These are phyloP conservation scores for Eleusine indica DNA, from an alignment of 176 grass and related monocot species.

Conservation along the genomic window DNA sequence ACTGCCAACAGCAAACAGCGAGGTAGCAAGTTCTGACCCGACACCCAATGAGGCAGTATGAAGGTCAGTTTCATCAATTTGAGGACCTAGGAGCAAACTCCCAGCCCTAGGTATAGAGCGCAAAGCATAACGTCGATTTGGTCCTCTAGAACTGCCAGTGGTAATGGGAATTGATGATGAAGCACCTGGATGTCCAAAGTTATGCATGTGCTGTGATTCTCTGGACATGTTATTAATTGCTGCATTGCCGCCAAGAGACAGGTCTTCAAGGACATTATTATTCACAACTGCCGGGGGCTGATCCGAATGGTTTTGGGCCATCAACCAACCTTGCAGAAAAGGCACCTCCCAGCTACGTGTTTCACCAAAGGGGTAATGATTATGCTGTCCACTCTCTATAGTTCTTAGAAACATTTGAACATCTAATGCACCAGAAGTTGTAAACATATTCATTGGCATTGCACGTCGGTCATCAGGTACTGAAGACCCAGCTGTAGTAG, in stretches of 20 bases:
- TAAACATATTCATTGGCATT: conserved; percentile 45
- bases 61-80: conserved; percentile 71
- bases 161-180: conserved; percentile 46
- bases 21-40: conserved; percentile 68
- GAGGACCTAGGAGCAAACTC: conserved; percentile 49
- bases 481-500: conserved; percentile 37
- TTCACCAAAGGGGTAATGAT: conserved; percentile 61
- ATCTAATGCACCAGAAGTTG: conserved; percentile 54
- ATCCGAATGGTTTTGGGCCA: conserved; percentile 74
- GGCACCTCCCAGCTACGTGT: conserved; percentile 84
- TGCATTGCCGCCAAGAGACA: conserved; percentile 23
- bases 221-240: conserved; percentile 42
- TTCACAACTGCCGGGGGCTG: conserved; percentile 50
- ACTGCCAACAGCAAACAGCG: conserved; percentile 63
- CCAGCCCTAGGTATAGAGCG: conserved; percentile 55
- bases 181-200: conserved; percentile 46
- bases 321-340: conserved; percentile 87
- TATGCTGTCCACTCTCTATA: conserved; percentile 65
- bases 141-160: conserved; percentile 50
- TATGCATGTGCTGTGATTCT: conserved; percentile 39
- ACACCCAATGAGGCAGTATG: conserved; percentile 58
- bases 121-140: conserved; percentile 46
- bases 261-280: conserved; percentile 38
- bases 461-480: conserved; percentile 27
- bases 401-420: conserved; percentile 81